These are phyloP conservation scores for Fusarium gaditjirri DNA, from an alignment of 2,329 filamentous ascomycete genomes.

Conservation along the genomic window DNA sequence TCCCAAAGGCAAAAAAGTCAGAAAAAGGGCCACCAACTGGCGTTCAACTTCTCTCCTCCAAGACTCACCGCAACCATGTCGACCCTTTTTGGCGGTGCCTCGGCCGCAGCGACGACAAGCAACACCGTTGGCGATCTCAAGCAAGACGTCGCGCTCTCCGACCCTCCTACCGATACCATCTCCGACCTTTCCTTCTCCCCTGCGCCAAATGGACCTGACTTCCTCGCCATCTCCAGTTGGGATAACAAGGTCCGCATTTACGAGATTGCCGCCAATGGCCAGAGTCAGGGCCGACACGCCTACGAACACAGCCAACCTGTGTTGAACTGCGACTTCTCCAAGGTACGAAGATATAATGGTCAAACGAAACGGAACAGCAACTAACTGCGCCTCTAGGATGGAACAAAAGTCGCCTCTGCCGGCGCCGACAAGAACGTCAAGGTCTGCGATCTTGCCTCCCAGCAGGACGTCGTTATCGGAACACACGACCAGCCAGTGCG, in stretches of 20 bases:
- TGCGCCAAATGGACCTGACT: slow-evolving; percentile 67
- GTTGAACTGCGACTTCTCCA: slow-evolving; percentile 86
- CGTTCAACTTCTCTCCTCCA: slow-evolving; percentile 8
- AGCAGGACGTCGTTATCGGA: slow-evolving; percentile 77
- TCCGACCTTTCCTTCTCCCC: slow-evolving; percentile 88
- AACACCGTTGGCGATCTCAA: slow-evolving; percentile 91
- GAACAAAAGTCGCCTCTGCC: slow-evolving; percentile 85
- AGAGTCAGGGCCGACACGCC: slow-evolving; percentile 84
- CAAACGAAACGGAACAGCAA: not conserved
- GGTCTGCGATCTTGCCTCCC: slow-evolving; percentile 81
- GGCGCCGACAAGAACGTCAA: slow-evolving; percentile 93
- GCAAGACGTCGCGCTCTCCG: slow-evolving; percentile 82
- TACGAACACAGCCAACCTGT: slow-evolving; percentile 90
- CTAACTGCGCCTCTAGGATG: slow-evolving; percentile 70
- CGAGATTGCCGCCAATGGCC: slow-evolving; percentile 81
- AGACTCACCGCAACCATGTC: slow-evolving; percentile 66
- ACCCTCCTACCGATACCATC: slow-evolving; percentile 88
- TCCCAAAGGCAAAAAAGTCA: not conserved
- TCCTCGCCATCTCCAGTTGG: slow-evolving; percentile 92
- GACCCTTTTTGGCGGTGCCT: slow-evolving; percentile 66
- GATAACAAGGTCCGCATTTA: slow-evolving; percentile 98
- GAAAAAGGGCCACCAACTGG: slow-evolving; percentile 11
- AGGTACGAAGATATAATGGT: slow-evolving; percentile 64
- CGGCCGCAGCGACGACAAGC: slow-evolving; percentile 61
- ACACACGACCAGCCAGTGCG: slow-evolving; percentile 87